phyloP scores from a whole-genome alignment of 2,329 filamentous ascomycete genomes.

The Apiospora malaysiana region DNA sequence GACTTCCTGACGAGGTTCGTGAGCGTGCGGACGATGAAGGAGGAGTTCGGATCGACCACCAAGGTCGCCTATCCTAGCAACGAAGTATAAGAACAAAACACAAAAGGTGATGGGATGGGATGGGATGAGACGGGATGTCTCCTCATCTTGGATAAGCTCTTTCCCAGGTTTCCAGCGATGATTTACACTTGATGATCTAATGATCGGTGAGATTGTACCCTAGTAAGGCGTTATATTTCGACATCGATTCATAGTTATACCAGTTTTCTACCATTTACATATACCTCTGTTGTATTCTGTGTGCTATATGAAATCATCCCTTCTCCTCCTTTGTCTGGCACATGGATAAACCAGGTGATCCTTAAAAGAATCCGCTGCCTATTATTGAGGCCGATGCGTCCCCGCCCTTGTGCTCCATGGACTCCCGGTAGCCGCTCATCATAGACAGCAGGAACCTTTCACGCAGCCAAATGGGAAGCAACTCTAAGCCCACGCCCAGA shows the following conservation, averaged over 20 bases:
- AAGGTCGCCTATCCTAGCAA: conserved; percentile 76
- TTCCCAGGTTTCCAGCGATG: background rate
- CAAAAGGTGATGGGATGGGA: background rate
- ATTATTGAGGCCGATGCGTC: background rate
- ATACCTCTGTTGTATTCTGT: background rate
- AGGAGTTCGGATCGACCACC: conserved; percentile 72
- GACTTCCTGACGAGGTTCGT: conserved; percentile 71
- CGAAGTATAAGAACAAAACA: conserved; percentile 51
- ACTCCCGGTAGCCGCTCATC: background rate
- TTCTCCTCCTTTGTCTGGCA: background rate
- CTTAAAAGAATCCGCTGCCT: background rate
- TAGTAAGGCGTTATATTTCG: background rate
- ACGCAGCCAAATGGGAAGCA: background rate
- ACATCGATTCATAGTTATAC: background rate
- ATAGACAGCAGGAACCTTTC: background rate
- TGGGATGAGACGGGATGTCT: too few relatives aligned
- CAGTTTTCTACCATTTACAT: background rate
- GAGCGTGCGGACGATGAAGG: conserved; percentile 72
- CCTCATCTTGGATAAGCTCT: background rate
- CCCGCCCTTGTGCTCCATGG: background rate
- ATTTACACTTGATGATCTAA: background rate
- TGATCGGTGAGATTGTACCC: background rate
- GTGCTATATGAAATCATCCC: background rate
- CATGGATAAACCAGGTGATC: background rate
- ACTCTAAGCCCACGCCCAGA: background rate